Evolutionary conservation across 2,329 filamentous ascomycete genomes (phyloP), one percentile per base, ranked within the genome.

Genomic region (Stachybotrys chlorohalonatus): DNA sequence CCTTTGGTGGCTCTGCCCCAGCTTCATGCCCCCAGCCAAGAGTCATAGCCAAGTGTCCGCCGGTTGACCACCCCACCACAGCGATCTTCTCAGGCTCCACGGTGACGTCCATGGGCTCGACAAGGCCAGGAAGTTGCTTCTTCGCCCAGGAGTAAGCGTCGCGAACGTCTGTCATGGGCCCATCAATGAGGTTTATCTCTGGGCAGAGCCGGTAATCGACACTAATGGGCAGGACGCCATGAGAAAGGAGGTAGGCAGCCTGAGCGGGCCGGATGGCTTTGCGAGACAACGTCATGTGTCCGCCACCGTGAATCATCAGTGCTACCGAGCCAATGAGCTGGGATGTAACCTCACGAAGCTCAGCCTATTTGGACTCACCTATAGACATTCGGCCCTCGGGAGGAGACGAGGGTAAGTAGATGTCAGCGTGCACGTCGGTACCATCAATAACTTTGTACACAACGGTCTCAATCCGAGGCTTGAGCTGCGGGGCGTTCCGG

Each of bases 121-220:
- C 32, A 17, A 52, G 32, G 11, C 16, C 7, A 36, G 50, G 2
- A 7, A 52, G 32, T 16, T 13, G 8, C 6, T 16, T 45, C 7
- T 7, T 11, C 5, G 50, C 66, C 75, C 76, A 80, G 0, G 53
- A 8, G 1, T 75, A 62, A 1, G 76, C 74, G 56, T 78, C 73
- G 13, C 67, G 61, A 1, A 71, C 66, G 57, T 81, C 79, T 3
- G 59, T 57, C 62, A 81, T 72, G 0, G 78, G 69, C 0, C 78
- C 79, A 1, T 76, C 70, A 4, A 68, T 51, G 3, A 81, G 59
- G 17, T 63, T 73, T 3, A 72, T 66, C 48, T 80, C 75, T 0
- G 78, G 78, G 54, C 77, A 80, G 1, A 81, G 68, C 0, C 76
- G 65, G 56, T 80, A 77, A 59, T 81, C 78, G 0, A 80, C 53